Conservation (phyloP, 2,329 filamentous ascomycete species). For the Ceratocystis albifundus region DNA sequence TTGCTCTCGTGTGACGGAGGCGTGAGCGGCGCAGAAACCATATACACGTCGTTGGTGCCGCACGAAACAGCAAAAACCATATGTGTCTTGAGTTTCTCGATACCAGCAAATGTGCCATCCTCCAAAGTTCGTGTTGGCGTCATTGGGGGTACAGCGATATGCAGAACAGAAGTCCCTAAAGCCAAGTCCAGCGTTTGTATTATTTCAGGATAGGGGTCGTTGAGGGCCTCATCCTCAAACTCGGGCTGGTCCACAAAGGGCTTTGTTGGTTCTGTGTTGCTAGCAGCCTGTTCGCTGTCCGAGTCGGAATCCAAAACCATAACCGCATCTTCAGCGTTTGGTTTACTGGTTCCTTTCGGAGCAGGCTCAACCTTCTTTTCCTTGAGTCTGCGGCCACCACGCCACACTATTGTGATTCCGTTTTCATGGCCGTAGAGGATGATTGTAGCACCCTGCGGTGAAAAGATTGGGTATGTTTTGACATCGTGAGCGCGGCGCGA, state of each 20-base stretch:
- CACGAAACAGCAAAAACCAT: constrained; percentile 53
- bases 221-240: constrained; percentile 44
- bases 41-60: constrained; percentile 44
- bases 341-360: constrained; percentile 29
- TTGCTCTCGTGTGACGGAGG: constrained; percentile 52
- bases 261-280: constrained; percentile 26
- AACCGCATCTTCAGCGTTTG: constrained; percentile 43
- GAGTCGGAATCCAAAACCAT: constrained; percentile 52
- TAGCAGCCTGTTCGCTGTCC: constrained; percentile 31
- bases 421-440: constrained; percentile 53
- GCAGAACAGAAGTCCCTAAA: constrained; percentile 44
- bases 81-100: constrained; percentile 42
- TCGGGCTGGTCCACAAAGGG: constrained; percentile 43
- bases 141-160: constrained; percentile 46
- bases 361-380: constrained; percentile 26
- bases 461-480: constrained; percentile 49
- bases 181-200: constrained; percentile 51
- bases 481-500: constrained; percentile 47
- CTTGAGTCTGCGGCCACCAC: constrained; percentile 51
- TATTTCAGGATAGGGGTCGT: constrained; percentile 43
- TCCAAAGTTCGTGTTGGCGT: constrained; percentile 36
- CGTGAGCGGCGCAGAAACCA: constrained; percentile 49
- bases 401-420: constrained; percentile 51
- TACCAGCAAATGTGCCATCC: constrained; percentile 39
- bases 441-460: constrained; percentile 52